Percentiles rank a stretch among this genome's conserved stretches.
These are phyloP conservation scores for Magnolia officinalis DNA, from an alignment of 164 flowering plant species.

Conservation along the genomic window DNA sequence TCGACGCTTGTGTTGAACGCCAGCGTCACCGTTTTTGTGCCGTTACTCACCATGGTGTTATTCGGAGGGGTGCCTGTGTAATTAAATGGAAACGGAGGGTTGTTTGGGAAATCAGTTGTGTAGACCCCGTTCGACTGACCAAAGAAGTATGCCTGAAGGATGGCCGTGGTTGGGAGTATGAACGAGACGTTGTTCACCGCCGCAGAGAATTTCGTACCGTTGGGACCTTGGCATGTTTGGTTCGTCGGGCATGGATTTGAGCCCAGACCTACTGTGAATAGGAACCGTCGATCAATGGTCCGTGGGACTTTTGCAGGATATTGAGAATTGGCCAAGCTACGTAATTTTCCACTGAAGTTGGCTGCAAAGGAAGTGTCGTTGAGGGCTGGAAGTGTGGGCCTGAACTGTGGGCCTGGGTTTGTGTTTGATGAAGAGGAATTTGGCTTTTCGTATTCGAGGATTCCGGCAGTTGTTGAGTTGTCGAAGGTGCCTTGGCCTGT, in stretches of 20 bases:
- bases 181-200: slow-evolving; percentile 51
- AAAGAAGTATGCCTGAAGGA: slow-evolving; percentile 45
- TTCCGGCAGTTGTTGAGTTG: slow-evolving; percentile 43
- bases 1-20: slow-evolving; percentile 46
- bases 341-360: slow-evolving; percentile 16
- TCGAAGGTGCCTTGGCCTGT: slow-evolving; percentile 45
- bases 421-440: not conserved
- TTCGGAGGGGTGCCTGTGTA: slow-evolving; percentile 50
- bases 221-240: slow-evolving; percentile 55
- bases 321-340: slow-evolving; percentile 23
- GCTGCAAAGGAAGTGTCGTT: slow-evolving; percentile 24
- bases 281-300: slow-evolving; percentile 19
- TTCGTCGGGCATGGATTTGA: slow-evolving; percentile 26
- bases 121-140: slow-evolving; percentile 43
- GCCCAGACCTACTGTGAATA: slow-evolving; percentile 35
- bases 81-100: slow-evolving; percentile 32
- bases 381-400: slow-evolving; percentile 23
- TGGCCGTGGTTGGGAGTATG: slow-evolving; percentile 30
- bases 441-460: slow-evolving; percentile 26
- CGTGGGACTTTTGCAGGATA: slow-evolving; percentile 30
- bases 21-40: slow-evolving; percentile 39
- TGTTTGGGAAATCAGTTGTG: slow-evolving; percentile 51
- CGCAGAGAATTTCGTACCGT: slow-evolving; percentile 35
- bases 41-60: slow-evolving; percentile 38
- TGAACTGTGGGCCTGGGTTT: slow-evolving; percentile 14